Evolutionary conservation across 768 basidiomycete genomes (phyloP).

Genomic region (Galerina marginata): DNA sequence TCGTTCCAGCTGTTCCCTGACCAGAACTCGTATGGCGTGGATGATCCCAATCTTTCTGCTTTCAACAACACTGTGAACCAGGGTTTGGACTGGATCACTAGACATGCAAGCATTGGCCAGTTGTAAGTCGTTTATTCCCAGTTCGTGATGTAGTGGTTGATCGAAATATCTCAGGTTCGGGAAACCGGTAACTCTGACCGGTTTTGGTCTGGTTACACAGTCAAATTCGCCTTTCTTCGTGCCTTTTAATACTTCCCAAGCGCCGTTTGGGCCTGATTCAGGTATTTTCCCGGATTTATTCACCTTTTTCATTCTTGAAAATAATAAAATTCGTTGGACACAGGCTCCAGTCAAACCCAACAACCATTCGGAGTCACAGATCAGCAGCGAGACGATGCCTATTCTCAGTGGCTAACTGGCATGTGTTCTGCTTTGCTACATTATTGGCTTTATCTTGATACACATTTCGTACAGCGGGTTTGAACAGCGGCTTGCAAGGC

Average conservation of each 20-base stretch:
- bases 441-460: conserved; percentile 4
- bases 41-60: conserved; percentile 52
- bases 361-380: conserved; percentile 58
- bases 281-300: conserved; percentile 5
- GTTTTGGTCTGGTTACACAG: conserved; percentile 69
- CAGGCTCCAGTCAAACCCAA: conserved; percentile 16
- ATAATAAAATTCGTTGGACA: not conserved
- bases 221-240: conserved; percentile 57
- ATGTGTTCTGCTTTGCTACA: conserved; percentile 16
- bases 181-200: conserved; percentile 60
- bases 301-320: not conserved
- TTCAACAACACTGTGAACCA: conserved; percentile 58
- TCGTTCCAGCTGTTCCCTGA: conserved; percentile 75
- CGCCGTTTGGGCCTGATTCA: conserved; percentile 44
- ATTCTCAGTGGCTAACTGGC: conserved; percentile 58
- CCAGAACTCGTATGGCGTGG: conserved; percentile 57
- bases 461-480: conserved; percentile 37
- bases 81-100: conserved; percentile 61
- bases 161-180: conserved; percentile 43
- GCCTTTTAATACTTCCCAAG: conserved; percentile 60
- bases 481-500: conserved; percentile 45
- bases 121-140: conserved; percentile 40
- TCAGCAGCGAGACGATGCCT: conserved; percentile 56
- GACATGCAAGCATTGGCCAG: conserved; percentile 48
- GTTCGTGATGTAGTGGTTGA: not conserved